A percentile compares a stretch with the other conserved stretches of the same genome.
phyloP scores from a whole-genome alignment of 1,139 yeast species.

The Debaryomyces sp. region DNA sequence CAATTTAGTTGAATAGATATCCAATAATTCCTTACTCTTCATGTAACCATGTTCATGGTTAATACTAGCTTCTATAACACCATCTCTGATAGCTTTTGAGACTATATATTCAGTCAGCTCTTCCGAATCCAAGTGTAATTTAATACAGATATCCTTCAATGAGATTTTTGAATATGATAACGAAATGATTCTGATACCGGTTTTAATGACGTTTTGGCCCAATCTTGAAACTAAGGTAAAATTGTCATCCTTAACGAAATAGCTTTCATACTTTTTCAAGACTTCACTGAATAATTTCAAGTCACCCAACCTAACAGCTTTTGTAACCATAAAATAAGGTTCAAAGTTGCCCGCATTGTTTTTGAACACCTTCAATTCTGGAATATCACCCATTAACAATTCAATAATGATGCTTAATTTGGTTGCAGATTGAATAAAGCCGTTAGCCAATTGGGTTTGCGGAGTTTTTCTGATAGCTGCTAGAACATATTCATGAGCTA shows the following conservation, averaged over 20 bases:
- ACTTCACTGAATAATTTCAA: slow-evolving; percentile 77
- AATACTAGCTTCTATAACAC: slow-evolving; percentile 93
- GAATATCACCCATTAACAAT: slow-evolving; percentile 94
- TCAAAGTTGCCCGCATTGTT: slow-evolving; percentile 59
- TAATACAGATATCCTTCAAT: slow-evolving; percentile 85
- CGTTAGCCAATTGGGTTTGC: slow-evolving; percentile 80
- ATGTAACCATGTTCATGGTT: slow-evolving; percentile 90
- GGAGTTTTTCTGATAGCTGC: slow-evolving; percentile 98
- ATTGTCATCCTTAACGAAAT: slow-evolving; percentile 75
- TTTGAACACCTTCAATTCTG: slow-evolving; percentile 83
- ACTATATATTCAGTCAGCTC: slow-evolving; percentile 96
- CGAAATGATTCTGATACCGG: slow-evolving; percentile 94
- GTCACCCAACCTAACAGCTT: slow-evolving; percentile 93
- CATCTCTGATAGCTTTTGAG: slow-evolving; percentile 95
- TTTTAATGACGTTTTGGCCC: slow-evolving; percentile 95
- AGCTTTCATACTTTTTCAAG: slow-evolving; percentile 63
- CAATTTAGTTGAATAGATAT: slow-evolving; percentile 82
- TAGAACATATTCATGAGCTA: slow-evolving; percentile 86
- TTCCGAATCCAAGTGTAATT: slow-evolving; percentile 89
- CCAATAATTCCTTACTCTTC: slow-evolving; percentile 85
- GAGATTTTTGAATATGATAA: slow-evolving; percentile 90
- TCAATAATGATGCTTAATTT: slow-evolving; percentile 89
- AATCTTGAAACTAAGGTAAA: slow-evolving; percentile 84
- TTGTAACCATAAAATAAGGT: slow-evolving; percentile 86
- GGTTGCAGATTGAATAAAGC: slow-evolving; percentile 88